Evolutionary conservation across 495 filamentous ascomycete genomes (phyloP).

Genomic region (Lichina pygmaea): DNA sequence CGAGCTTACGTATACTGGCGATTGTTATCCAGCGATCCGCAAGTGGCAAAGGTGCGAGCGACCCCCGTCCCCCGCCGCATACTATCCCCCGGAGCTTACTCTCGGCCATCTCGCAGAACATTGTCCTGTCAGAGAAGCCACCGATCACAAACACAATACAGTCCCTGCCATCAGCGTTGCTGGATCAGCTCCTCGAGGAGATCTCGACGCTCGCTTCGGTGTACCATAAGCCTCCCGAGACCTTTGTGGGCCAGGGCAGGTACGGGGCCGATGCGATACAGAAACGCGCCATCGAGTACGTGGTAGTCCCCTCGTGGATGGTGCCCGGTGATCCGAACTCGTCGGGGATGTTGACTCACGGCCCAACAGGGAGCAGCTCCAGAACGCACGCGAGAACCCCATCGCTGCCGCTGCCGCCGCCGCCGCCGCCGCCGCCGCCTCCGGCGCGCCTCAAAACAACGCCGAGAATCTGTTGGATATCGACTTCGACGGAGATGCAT

Average conservation of each 20-base stretch:
- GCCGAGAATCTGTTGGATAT: slow-evolving; percentile 92
- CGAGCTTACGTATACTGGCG: slow-evolving; percentile 98
- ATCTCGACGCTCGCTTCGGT: slow-evolving; percentile 93
- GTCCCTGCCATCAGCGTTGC: slow-evolving; percentile 52
- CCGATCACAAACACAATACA: slow-evolving; percentile 82
- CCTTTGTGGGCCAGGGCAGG: slow-evolving; percentile 83
- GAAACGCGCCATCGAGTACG: slow-evolving; percentile 69
- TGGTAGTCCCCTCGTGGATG: slow-evolving; percentile 2
- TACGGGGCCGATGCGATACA: slow-evolving; percentile 89
- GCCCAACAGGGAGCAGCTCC: slow-evolving; percentile 39
- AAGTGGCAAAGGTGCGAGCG: slow-evolving; percentile 43
- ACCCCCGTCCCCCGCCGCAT: neutral
- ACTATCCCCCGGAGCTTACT: neutral
- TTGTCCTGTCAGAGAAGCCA: slow-evolving; percentile 83
- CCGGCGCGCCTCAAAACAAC: slow-evolving; percentile 9
- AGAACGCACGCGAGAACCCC: slow-evolving; percentile 81
- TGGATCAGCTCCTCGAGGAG: slow-evolving; percentile 68
- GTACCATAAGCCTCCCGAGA: slow-evolving; percentile 95
- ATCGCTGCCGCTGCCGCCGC: slow-evolving; percentile 63
- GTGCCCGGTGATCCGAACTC: neutral
- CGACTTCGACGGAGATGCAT: slow-evolving; percentile 87
- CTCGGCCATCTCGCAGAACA: slow-evolving; percentile 21
- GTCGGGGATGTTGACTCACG: neutral
- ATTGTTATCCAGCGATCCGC: slow-evolving; percentile 73
- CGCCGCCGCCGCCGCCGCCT: slow-evolving; percentile 24